Evolutionary conservation across 2,329 filamentous ascomycete genomes (phyloP).

Genomic region (Parastagonospora nodorum): DNA sequence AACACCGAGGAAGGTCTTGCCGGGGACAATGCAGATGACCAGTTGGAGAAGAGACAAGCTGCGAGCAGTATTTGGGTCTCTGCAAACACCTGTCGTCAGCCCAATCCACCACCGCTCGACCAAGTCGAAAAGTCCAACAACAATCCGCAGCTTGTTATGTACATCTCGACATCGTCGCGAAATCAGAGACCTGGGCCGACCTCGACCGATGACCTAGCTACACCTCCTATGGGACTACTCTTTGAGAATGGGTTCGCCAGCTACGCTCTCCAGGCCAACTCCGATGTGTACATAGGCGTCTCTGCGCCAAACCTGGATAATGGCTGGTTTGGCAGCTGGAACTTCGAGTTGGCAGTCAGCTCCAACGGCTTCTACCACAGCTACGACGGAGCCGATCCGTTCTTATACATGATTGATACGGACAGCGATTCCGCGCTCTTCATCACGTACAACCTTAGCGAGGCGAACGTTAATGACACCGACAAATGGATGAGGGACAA

Average conservation of each 20-base stretch:
- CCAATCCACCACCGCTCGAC: constrained; percentile 53
- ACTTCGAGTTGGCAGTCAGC: constrained; percentile 81
- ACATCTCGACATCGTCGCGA: constrained; percentile 68
- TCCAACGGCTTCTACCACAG: constrained; percentile 77
- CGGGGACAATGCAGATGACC: constrained; percentile 10
- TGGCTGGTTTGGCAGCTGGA: constrained; percentile 69
- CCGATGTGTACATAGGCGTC: constrained; percentile 77
- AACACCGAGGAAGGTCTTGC: neutral
- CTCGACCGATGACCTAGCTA: constrained; percentile 51
- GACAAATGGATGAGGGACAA: constrained; percentile 60
- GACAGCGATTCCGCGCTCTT: constrained; percentile 80
- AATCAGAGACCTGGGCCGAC: constrained; percentile 71
- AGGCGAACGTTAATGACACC: constrained; percentile 54
- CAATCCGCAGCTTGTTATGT: constrained; percentile 73
- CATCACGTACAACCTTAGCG: constrained; percentile 74
- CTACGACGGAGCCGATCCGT: constrained; percentile 61
- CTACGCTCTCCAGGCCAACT: constrained; percentile 64
- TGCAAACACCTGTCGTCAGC: constrained; percentile 84
- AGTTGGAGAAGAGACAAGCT: constrained; percentile 30
- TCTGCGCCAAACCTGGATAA: constrained; percentile 68
- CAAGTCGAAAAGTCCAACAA: constrained; percentile 46
- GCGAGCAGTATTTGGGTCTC: constrained; percentile 71
- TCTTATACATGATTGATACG: constrained; percentile 81
- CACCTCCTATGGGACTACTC: constrained; percentile 46
- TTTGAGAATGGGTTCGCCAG: constrained; percentile 74